Evolutionary conservation across 176 grass and related monocot species (phyloP).

Genomic region (Elymus sibiricus): DNA sequence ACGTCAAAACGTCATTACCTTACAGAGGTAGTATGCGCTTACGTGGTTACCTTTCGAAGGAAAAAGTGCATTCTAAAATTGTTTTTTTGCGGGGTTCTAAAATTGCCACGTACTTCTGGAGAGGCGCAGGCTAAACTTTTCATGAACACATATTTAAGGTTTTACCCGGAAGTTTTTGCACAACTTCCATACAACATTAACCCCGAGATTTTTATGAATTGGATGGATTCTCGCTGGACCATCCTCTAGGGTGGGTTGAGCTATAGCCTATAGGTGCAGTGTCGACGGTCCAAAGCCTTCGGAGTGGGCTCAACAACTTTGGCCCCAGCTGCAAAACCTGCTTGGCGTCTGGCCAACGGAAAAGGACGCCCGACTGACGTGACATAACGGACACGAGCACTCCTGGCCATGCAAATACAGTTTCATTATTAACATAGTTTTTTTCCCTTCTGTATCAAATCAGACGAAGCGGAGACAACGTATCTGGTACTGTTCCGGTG

Average conservation of each 20-base stretch:
- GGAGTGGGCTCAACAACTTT: not conserved
- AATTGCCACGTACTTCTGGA: no score
- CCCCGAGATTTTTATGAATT: no score
- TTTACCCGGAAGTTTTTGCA: no score
- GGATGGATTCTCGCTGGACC: no score
- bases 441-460: not conserved
- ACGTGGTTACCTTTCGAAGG: no score
- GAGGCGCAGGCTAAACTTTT: no score
- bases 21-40: no score
- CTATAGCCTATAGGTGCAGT: not conserved
- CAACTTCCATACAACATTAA: no score
- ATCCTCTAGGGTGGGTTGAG: not conserved
- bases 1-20: no score
- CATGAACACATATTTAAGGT: no score
- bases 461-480: not conserved
- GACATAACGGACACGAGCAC: not conserved
- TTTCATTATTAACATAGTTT: not conserved
- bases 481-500: not conserved
- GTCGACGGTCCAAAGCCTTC: not conserved
- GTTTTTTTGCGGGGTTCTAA: no score
- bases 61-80: no score
- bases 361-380: not conserved
- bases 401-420: slow-evolving; percentile 37
- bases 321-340: not conserved
- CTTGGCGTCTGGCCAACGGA: not conserved